Evolutionary conservation across 306 rosid species (phyloP), one percentile per base, ranked within the genome.

Genomic region (Lithocarpus polystachyus): DNA sequence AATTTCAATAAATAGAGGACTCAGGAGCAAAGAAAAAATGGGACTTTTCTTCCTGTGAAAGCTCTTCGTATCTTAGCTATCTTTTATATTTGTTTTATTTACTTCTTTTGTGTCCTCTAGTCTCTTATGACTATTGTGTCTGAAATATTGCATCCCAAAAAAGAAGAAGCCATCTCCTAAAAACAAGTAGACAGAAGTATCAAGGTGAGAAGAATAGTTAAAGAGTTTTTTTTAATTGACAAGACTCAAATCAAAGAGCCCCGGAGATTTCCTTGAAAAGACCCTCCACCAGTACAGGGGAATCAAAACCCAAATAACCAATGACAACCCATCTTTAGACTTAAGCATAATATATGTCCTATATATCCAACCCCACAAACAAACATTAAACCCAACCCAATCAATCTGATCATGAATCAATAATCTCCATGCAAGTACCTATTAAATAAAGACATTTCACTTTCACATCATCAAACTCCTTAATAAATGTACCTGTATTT

Each of bases 211-310:
- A 2, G 37, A 65, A 40, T 40, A 40, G 45, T 37, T 37, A 37
- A 23, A 43, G 52, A 31, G 6, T 33, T 68, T 23, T 43, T 43
- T 76, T 48, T 48, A 12, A 48, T 48, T 79, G 94, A 92, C 88
- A 90, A 85, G 96, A 94, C 92, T 87, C 76, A 52, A 37, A 48
- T 54, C 71, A 73, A 72, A 79, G 82, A 82, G 87, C 82, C 82
- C 77, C 73, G 62, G 31, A 59, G 29, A 75, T 80, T 90, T 87
- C 77, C 85, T 64, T 84, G 94, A 90, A 92, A 89, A 86, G 94
- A 92, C 96, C 84, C 71, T 84, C 84, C 81, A 82, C 81, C 73
- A 26, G 68, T 74, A 73, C 80, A 79, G 78, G 60, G 74, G 87
- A 86, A 85, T 77, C 80, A 56, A 72, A 79, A 85, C 65, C 78